Evolutionary conservation across 495 filamentous ascomycete species (phyloP).

Genomic region (Xylaria scruposa): DNA sequence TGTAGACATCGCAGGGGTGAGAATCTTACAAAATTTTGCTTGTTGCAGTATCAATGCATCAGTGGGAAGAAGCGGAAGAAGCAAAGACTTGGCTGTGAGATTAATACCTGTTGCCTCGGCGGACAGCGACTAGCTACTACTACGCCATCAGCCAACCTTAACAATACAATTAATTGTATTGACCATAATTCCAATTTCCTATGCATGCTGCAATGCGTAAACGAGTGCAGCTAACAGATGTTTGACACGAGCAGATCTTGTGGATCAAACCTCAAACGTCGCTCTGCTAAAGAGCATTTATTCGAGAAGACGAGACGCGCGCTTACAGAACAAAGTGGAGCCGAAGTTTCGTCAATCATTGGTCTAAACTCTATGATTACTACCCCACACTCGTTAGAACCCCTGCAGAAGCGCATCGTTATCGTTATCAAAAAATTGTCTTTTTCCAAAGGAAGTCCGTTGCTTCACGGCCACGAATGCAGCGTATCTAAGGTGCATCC

Average conservation of each 20-base stretch:
- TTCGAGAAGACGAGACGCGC: constrained; percentile 13
- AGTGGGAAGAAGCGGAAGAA: neutral
- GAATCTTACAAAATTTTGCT: neutral
- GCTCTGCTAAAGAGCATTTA: neutral
- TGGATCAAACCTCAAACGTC: neutral
- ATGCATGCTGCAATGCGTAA: neutral
- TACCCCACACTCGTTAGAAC: neutral
- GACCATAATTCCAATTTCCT: neutral
- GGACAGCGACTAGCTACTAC: neutral
- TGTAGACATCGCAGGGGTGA: neutral
- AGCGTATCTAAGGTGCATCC: constrained; percentile 19
- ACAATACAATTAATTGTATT: neutral
- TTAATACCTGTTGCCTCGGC: neutral
- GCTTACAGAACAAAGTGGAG: neutral
- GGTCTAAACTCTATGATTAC: neutral
- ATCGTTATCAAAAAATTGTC: constrained; percentile 28
- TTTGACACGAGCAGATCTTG: neutral
- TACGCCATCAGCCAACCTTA: neutral
- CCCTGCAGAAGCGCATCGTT: constrained; percentile 5
- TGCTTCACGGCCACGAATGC: constrained; percentile 25
- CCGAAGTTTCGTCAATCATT: neutral
- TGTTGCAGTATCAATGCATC: neutral
- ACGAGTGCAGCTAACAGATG: neutral
- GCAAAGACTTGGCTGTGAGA: neutral
- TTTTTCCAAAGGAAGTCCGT: constrained; percentile 27